Evolutionary conservation across 768 basidiomycete species (phyloP), one percentile per base, ranked within the genome.

Genomic region (Amanita molliuscula): DNA sequence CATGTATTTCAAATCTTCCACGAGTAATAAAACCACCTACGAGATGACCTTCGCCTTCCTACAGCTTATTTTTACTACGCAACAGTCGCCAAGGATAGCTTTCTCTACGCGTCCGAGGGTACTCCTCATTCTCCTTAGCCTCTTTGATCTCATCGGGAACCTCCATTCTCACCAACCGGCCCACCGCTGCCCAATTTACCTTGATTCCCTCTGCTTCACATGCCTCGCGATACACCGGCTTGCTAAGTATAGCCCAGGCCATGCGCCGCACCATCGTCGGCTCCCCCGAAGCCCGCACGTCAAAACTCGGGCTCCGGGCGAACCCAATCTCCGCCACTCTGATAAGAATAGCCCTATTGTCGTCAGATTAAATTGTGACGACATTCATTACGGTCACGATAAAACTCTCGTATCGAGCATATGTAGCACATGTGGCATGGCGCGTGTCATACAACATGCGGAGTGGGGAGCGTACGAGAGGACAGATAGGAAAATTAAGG

Each of bases 321-420:
- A 75, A 76, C 4, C 70, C 77, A 36, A 76, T 63, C 8, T 56
- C 65, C 16, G 77, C 73, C 1, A 67, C 65, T 7, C 66, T 62
- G 21, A 77, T 75, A 25, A 77, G 60, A 47, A 77, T 77, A 1
- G 62, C 63, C 5, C 76, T 76, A 33, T 6, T 29, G 29, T 38
- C 16, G 25, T 45, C 36, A 23, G 35, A 16, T 53, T 25, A 43
- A 26, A 41, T 35, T 13, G 13, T 31, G 10, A 29, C 8, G 28
- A 9, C 6, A 28, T 28, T 28, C 28, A 28, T 28, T 11, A 31
- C 29, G 31, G 31, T 13, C 11, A 13, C 11, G 31, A 31, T 31
- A 5, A 31, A 31, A 31, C 4, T 4, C 25, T 26, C 25, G 11
- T 31, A 5, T 31, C 23, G 3, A 23, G 23, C 23, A 23, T 28